Base-by-base conservation (phyloP, 257 asterid species). In the Petrea volubilis region DNA sequence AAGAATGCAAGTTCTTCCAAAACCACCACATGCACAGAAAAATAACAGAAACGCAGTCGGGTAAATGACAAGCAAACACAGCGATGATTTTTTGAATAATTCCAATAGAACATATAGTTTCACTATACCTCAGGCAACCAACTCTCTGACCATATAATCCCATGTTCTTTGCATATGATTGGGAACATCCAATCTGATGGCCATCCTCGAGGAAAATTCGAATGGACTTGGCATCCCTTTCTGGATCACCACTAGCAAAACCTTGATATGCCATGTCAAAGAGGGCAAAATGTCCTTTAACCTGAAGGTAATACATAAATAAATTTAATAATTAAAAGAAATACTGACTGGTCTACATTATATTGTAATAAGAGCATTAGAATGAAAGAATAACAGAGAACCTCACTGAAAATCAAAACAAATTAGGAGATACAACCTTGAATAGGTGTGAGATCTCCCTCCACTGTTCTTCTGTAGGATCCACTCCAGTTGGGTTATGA, bases 211-310 rank as follows among this genome's bases (percentile, higher is more conserved):
- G 92, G 71, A 95, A 95, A 74, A 95, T 95, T 43, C 96, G 83
- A 80, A 95, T 95, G 25, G 99, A 86, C 60, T 76, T 88, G 27
- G 98, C 98, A 85, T 95, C 99, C 64, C 86, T 90, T 86, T 92
- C 99, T 21, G 98, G 96, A 87, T 90, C 89, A 70, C 98, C 99
- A 40, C 97, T 95, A 11, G 99, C 98, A 86, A 95, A 95, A 60
- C 99, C 99, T 92, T 95, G 99, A 83, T 95, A 95, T 61, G 99
- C 99, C 99, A 95, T 95, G 82, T 94, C 99, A 69, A 94, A 94
- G 62, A 91, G 81, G 72, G 99, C 93, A 71, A 85, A 88, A 77
- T 95, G 99, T 33, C 95, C 97, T 79, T 90, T 92, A 56, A 79
- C 90, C 99, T 95, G 87, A 78, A 73, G 73, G 63, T 44, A 64